Percentiles rank a stretch among this genome's conserved stretches.
Conservation (phyloP, 495 filamentous ascomycete species). For the Neurospora sp. region DNA sequence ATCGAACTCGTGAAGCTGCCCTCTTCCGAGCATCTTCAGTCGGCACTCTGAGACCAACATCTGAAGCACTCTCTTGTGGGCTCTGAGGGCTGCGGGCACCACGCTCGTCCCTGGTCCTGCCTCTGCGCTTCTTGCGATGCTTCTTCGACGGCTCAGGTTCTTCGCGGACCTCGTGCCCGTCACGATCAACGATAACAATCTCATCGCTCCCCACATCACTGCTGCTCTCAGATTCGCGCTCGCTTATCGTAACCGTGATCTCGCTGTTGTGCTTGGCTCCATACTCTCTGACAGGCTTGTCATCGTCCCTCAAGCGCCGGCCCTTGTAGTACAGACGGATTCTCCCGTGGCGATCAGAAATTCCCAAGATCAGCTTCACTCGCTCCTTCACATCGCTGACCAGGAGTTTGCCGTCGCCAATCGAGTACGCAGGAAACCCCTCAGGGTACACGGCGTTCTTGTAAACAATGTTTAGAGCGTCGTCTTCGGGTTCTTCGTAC, state of each 20-base stretch:
- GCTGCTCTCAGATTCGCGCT: constrained; percentile 36
- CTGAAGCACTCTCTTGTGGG: constrained; percentile 28
- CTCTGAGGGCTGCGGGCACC: constrained; percentile 6
- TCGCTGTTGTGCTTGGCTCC: constrained; percentile 74
- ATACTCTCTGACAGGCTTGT: constrained; percentile 56
- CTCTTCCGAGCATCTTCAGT: constrained; percentile 11
- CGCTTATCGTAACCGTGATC: constrained; percentile 46
- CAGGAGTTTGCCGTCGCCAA: constrained; percentile 63
- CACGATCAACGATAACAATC: constrained; percentile 24
- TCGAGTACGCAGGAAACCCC: constrained; percentile 72
- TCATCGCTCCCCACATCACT: constrained; percentile 42
- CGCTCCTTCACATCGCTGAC: constrained; percentile 57
- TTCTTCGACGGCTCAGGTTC: neutral
- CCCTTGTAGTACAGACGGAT: constrained; percentile 80
- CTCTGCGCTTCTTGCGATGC: constrained; percentile 16
- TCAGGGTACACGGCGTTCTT: constrained; percentile 61
- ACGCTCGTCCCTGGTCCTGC: constrained; percentile 17
- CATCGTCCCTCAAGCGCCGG: constrained; percentile 57
- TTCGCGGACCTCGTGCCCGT: constrained; percentile 10
- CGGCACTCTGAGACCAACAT: constrained; percentile 22
- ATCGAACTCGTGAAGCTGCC: constrained; percentile 18
- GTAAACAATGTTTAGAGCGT: constrained; percentile 67
- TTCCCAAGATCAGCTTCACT: constrained; percentile 52
- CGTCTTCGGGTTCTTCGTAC: constrained; percentile 45
- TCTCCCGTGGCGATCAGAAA: constrained; percentile 44